Percentiles rank a stretch among this genome's conserved stretches.
These are phyloP conservation scores for Cucumis hystrix DNA, from an alignment of 306 rosid genomes.

Conservation along the genomic window DNA sequence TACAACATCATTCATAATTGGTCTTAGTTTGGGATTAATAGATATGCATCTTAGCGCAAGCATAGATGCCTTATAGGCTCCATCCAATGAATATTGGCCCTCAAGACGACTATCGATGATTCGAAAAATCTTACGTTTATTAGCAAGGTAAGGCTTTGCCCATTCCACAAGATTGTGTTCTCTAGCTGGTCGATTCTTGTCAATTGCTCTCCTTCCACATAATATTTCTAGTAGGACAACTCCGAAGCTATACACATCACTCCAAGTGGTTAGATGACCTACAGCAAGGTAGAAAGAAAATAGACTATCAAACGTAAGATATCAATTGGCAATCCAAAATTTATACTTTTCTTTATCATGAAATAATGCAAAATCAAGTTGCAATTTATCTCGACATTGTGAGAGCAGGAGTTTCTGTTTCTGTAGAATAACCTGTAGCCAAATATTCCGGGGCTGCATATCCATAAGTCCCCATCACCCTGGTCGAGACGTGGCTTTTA, in stretches of 20 bases:
- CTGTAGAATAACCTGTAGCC: slow-evolving; percentile 32
- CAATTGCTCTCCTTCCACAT: slow-evolving; percentile 45
- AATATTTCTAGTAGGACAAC: slow-evolving; percentile 54
- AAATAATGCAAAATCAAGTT: neutral
- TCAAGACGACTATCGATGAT: slow-evolving; percentile 47
- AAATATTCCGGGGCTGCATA: slow-evolving; percentile 67
- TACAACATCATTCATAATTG: slow-evolving; percentile 47
- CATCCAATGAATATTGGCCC: slow-evolving; percentile 45
- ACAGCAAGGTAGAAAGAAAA: neutral
- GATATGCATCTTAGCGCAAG: slow-evolving; percentile 39
- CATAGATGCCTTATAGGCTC: slow-evolving; percentile 28
- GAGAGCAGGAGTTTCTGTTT: neutral
- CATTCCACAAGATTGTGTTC: slow-evolving; percentile 50
- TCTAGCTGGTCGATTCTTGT: slow-evolving; percentile 52
- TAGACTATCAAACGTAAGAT: neutral
- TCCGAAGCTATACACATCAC: slow-evolving; percentile 58
- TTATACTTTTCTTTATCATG: neutral
- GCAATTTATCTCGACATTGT: neutral
- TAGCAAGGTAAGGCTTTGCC: slow-evolving; percentile 47
- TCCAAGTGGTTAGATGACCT: slow-evolving; percentile 58
- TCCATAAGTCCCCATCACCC: slow-evolving; percentile 50
- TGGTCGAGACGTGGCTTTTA: slow-evolving; percentile 51
- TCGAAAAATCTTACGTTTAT: slow-evolving; percentile 33
- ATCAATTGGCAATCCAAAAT: neutral
- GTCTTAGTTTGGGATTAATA: slow-evolving; percentile 40